Percentiles rank a stretch among this genome's conserved stretches.
Evolutionary conservation across 2,329 filamentous ascomycete genomes (phyloP).

Genomic region (Diaporthe eres): DNA sequence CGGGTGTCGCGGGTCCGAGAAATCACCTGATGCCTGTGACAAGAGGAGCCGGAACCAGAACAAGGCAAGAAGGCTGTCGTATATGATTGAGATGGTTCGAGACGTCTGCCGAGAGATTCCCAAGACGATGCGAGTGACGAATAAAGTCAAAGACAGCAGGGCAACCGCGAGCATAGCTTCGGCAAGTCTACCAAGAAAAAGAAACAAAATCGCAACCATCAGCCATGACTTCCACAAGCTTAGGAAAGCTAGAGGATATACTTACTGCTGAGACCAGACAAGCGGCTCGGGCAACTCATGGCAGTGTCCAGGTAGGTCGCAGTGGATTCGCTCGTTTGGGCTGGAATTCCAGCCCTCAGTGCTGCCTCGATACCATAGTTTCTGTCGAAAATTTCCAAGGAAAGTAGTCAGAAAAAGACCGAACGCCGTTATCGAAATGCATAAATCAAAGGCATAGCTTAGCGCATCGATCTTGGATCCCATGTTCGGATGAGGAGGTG

Average conservation of each 20-base stretch:
- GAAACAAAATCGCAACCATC: neutral
- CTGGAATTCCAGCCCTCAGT: slow-evolving; percentile 10
- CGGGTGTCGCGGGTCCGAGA: neutral
- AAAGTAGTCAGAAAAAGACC: neutral
- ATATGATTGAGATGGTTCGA: neutral
- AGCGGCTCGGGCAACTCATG: neutral
- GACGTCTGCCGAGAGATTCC: neutral
- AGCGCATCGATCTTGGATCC: neutral
- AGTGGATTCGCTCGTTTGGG: neutral
- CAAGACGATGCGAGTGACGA: neutral
- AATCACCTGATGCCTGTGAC: neutral
- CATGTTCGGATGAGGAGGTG: slow-evolving; percentile 1
- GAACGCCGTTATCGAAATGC: neutral
- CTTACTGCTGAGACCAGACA: slow-evolving; percentile 19
- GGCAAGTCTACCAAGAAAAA: neutral
- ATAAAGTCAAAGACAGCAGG: neutral
- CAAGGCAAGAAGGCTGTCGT: slow-evolving; percentile 8
- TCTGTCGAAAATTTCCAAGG: neutral
- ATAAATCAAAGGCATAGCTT: neutral
- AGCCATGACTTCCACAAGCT: neutral
- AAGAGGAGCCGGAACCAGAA: neutral
- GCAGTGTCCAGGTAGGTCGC: slow-evolving; percentile 1
- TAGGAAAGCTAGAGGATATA: neutral
- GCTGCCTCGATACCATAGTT: neutral
- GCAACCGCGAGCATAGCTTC: neutral